These are phyloP conservation scores for Cercospora citrullina DNA, from an alignment of 2,329 filamentous ascomycete genomes.

Conservation along the genomic window DNA sequence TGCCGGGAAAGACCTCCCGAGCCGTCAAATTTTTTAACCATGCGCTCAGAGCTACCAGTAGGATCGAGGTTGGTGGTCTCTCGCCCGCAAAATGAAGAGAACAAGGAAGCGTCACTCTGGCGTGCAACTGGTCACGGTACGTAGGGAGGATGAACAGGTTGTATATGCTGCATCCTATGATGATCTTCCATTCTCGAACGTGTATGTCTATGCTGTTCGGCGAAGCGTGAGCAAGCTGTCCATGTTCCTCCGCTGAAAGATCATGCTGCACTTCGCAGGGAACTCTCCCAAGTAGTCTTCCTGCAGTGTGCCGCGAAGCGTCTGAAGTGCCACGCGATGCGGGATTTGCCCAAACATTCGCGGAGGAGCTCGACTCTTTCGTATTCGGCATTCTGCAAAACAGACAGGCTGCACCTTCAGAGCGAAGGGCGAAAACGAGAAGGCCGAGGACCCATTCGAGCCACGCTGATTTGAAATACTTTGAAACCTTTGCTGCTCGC, in stretches of 20 bases:
- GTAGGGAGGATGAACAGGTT: not conserved
- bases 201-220: not conserved
- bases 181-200: too few relatives aligned
- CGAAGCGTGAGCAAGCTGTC: not conserved
- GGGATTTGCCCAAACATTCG: not conserved
- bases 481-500: not conserved
- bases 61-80: not conserved
- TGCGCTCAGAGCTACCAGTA: not conserved
- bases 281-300: not conserved
- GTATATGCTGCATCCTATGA: not conserved
- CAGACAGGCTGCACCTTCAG: not conserved
- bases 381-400: not conserved
- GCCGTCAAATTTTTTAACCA: not conserved
- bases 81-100: not conserved
- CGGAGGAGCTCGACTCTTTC: not conserved
- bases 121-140: too few relatives aligned
- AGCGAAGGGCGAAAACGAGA: not conserved
- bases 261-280: not conserved
- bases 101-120: not conserved
- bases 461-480: not conserved
- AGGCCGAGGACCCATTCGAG: not conserved
- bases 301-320: not conserved
- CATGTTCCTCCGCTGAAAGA: not conserved
- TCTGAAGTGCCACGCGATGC: not conserved
- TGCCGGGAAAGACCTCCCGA: not conserved